Conservation (phyloP, 208 protist genomes). For the Angomonas ambiguus region DNA sequence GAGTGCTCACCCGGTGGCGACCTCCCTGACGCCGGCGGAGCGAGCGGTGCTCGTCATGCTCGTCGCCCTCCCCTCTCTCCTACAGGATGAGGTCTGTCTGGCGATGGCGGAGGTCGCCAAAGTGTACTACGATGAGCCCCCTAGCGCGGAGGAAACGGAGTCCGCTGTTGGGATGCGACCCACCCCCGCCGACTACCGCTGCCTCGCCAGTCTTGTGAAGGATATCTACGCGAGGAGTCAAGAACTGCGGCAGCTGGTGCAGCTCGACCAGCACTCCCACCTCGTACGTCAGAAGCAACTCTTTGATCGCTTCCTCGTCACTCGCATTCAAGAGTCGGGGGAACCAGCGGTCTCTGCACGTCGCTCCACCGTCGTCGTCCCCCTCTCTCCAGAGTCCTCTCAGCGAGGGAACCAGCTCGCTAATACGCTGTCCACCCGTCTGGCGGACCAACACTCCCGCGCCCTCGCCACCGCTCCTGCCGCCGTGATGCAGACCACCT, state of each 20-base stretch:
- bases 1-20: slow-evolving; percentile 12
- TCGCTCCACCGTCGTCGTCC: slow-evolving; percentile 10
- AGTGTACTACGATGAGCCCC: slow-evolving; percentile 6
- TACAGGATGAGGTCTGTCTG: slow-evolving; percentile 67
- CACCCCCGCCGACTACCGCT: slow-evolving; percentile 42
- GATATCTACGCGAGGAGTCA: slow-evolving; percentile 29
- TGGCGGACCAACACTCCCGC: background rate
- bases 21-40: slow-evolving; percentile 45
- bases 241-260: slow-evolving; percentile 43
- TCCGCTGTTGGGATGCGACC: slow-evolving; percentile 22
- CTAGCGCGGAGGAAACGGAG: background rate
- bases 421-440: background rate
- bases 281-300: slow-evolving; percentile 30
- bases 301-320: slow-evolving; percentile 51
- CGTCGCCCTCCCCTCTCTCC: slow-evolving; percentile 63
- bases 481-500: background rate
- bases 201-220: slow-evolving; percentile 23
- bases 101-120: slow-evolving; percentile 58
- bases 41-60: slow-evolving; percentile 53
- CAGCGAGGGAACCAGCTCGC: background rate
- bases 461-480: background rate
- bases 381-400: slow-evolving; percentile 12
- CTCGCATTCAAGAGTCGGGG: slow-evolving; percentile 38
- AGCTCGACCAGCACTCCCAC: slow-evolving; percentile 30
- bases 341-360: background rate